Conservation (phyloP, 257 asterid species). For the Nicotiana attenuata region DNA sequence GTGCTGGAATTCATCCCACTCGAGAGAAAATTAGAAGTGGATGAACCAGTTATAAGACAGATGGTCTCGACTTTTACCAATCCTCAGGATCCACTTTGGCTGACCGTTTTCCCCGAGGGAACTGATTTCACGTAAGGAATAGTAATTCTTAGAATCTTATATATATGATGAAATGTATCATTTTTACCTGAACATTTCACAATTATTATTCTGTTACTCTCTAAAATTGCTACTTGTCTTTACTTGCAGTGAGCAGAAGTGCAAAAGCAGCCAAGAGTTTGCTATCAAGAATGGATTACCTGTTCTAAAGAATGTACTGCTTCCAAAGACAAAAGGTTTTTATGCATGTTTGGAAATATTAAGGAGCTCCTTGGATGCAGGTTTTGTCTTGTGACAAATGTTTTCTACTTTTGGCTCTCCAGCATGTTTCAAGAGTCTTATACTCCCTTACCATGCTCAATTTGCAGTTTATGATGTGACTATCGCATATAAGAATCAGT, state of each 20-base stretch:
- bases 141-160: neutral
- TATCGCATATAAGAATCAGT: slow-evolving; percentile 57
- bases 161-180: neutral
- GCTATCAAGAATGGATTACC: slow-evolving; percentile 78
- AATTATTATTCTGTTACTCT: too few relatives aligned
- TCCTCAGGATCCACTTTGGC: slow-evolving; percentile 71
- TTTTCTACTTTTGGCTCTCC: too few relatives aligned
- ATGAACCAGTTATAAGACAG: slow-evolving; percentile 39
- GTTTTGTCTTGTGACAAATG: slow-evolving; percentile 20
- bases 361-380: slow-evolving; percentile 77
- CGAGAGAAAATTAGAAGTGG: slow-evolving; percentile 81
- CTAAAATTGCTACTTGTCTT: neutral
- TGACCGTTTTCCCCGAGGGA: slow-evolving; percentile 87
- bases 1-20: slow-evolving; percentile 74
- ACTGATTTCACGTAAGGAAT: slow-evolving; percentile 77
- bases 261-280: slow-evolving; percentile 57
- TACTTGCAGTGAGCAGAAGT: slow-evolving; percentile 68
- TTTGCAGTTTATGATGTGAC: slow-evolving; percentile 83
- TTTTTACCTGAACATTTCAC: neutral
- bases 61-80: slow-evolving; percentile 52
- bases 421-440: too few relatives aligned
- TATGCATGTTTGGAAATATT: slow-evolving; percentile 55
- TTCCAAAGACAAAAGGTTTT: slow-evolving; percentile 82
- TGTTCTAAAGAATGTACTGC: slow-evolving; percentile 64
- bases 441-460: neutral